These are phyloP conservation scores for Podospora fimiseda DNA, from an alignment of 495 filamentous ascomycete genomes.

Conservation along the genomic window DNA sequence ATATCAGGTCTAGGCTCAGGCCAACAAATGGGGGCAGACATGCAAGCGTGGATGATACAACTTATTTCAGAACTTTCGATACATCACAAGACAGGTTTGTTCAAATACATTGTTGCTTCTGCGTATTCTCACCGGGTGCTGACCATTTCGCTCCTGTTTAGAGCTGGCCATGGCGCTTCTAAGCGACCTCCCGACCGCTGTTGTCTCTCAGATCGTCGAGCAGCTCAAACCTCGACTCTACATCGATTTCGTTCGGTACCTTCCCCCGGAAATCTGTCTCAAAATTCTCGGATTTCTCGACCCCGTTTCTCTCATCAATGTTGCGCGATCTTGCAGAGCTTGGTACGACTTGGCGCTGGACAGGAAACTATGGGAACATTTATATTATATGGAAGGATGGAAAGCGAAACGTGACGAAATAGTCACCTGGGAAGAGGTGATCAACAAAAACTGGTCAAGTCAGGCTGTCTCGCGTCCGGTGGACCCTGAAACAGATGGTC, in stretches of 20 bases:
- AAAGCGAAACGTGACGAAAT: slow-evolving; percentile 62
- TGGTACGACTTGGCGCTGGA: slow-evolving; percentile 83
- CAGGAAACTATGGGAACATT: slow-evolving; percentile 73
- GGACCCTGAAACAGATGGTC: slow-evolving; percentile 33
- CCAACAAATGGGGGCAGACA: slow-evolving; percentile 25
- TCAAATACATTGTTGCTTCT: neutral
- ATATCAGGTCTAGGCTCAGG: slow-evolving; percentile 15
- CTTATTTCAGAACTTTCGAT: slow-evolving; percentile 42
- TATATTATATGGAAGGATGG: slow-evolving; percentile 84
- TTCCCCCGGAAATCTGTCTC: slow-evolving; percentile 83
- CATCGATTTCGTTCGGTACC: slow-evolving; percentile 79
- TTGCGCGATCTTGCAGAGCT: slow-evolving; percentile 67
- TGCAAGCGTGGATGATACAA: slow-evolving; percentile 39
- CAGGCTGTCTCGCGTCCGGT: slow-evolving; percentile 24
- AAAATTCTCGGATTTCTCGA: slow-evolving; percentile 83
- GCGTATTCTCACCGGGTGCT: too few relatives aligned
- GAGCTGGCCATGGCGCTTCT: slow-evolving; percentile 61
- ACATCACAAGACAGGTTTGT: slow-evolving; percentile 44
- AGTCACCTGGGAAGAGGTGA: slow-evolving; percentile 56
- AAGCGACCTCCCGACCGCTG: slow-evolving; percentile 65
- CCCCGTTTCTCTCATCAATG: slow-evolving; percentile 65
- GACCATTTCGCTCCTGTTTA: too few relatives aligned
- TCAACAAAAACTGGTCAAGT: slow-evolving; percentile 26
- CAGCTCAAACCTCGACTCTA: slow-evolving; percentile 75
- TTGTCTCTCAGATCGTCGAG: slow-evolving; percentile 66